Percentiles rank a stretch among this genome's conserved stretches.
These are phyloP conservation scores for Pseudevernia furfuracea DNA, from an alignment of 495 filamentous ascomycete species.

Conservation along the genomic window DNA sequence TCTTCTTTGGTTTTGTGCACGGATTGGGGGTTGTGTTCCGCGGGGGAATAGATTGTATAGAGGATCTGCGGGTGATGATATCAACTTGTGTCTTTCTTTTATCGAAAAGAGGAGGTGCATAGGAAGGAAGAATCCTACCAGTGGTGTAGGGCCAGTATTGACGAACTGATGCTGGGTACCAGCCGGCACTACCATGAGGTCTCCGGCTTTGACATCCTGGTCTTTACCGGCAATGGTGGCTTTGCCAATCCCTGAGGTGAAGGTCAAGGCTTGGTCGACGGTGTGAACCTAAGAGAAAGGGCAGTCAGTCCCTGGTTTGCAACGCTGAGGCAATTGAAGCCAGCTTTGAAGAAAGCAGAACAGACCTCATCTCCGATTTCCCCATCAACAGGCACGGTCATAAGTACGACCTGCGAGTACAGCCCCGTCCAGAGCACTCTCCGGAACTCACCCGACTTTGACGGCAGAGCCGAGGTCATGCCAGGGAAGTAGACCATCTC, in stretches of 20 bases:
- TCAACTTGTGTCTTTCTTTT: not conserved
- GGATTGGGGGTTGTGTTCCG: constrained; percentile 49
- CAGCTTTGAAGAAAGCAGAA: not conserved
- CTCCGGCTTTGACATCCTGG: constrained; percentile 49
- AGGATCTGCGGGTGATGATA: constrained; percentile 39
- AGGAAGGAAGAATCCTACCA: constrained; percentile 6
- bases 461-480: constrained; percentile 44
- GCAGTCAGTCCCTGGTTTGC: not conserved
- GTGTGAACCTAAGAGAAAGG: constrained; percentile 35
- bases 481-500: constrained; percentile 53
- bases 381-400: constrained; percentile 56
- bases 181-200: constrained; percentile 57
- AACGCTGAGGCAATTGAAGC: not conserved
- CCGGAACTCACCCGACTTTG: constrained; percentile 49
- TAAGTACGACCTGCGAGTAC: constrained; percentile 55
- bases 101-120: not conserved
- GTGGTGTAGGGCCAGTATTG: constrained; percentile 39
- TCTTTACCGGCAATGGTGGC: constrained; percentile 54
- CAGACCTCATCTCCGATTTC: constrained; percentile 58
- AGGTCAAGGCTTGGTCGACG: constrained; percentile 58
- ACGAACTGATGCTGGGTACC: constrained; percentile 61
- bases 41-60: constrained; percentile 55
- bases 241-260: constrained; percentile 49
- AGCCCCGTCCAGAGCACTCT: constrained; percentile 56
- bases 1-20: constrained; percentile 57